Conservation (phyloP, 805 yeast genomes). For the Zygotorulaspora florentina region DNA sequence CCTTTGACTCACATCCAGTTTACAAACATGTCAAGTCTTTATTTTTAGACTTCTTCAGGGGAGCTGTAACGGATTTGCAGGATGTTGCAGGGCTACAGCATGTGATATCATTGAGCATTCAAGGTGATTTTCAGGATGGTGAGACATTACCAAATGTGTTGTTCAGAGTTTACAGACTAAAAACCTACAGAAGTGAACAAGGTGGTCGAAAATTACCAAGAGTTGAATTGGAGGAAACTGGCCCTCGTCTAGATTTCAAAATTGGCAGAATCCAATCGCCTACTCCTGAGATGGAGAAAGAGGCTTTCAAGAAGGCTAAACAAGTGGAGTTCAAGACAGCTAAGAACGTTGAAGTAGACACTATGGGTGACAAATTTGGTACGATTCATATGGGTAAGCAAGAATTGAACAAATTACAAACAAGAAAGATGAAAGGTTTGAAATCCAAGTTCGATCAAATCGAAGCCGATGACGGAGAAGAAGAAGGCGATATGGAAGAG, state of each 20-base stretch:
- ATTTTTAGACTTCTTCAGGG: conserved; percentile 87
- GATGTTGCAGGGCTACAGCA: conserved; percentile 95
- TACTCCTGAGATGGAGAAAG: conserved; percentile 83
- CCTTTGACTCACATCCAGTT: conserved; percentile 84
- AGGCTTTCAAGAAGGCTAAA: conserved; percentile 75
- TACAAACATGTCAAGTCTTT: conserved; percentile 81
- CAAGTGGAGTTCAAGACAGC: conserved; percentile 75
- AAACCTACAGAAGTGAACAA: conserved; percentile 77
- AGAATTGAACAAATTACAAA: conserved; percentile 84
- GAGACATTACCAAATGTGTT: conserved; percentile 71
- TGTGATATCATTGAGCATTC: conserved; percentile 74
- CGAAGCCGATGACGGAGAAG: conserved; percentile 46
- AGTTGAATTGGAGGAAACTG: conserved; percentile 90
- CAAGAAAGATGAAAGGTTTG: conserved; percentile 98
- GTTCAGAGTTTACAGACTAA: conserved; percentile 86
- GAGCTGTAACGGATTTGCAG: conserved; percentile 70
- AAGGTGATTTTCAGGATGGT: conserved; percentile 69
- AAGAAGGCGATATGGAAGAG: conserved; percentile 41
- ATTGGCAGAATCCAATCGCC: conserved; percentile 83
- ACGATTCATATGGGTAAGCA: conserved; percentile 95
- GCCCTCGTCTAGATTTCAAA: conserved; percentile 91
- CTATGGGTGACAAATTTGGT: conserved; percentile 95
- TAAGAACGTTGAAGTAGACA: conserved; percentile 85
- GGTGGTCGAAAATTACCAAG: conserved; percentile 68
- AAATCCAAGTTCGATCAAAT: conserved; percentile 80